phyloP scores from a whole-genome alignment of 306 rosid species.

The Purshia tridentata region DNA sequence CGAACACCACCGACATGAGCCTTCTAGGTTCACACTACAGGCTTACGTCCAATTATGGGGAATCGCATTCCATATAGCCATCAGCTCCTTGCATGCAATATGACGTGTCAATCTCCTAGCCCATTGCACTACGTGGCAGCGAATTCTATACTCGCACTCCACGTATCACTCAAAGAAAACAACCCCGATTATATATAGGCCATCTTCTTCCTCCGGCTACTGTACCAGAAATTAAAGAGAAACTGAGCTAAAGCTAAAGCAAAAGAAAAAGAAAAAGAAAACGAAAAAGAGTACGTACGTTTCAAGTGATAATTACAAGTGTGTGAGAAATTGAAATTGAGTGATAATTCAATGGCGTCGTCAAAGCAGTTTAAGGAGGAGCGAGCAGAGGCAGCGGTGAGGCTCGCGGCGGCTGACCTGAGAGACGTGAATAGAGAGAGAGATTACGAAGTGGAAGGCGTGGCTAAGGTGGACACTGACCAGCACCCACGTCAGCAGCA shows the following conservation, averaged over 20 bases:
- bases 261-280: background rate
- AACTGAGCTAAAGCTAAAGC: too few species aligned
- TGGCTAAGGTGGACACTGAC: background rate
- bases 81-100: constrained; percentile 10
- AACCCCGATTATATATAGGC: background rate
- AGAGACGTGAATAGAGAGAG: constrained; percentile 37
- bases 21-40: too few species aligned
- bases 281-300: background rate
- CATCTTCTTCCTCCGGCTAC: background rate
- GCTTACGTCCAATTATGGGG: too few species aligned
- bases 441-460: background rate
- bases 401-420: constrained; percentile 54
- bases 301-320: background rate
- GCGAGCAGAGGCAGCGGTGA: constrained; percentile 67
- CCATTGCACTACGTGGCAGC: background rate
- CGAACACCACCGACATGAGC: too few species aligned
- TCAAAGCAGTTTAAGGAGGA: constrained; percentile 46
- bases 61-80: background rate
- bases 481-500: constrained; percentile 6
- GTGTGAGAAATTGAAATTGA: background rate
- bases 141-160: background rate
- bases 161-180: constrained; percentile 7
- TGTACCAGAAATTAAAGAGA: background rate
- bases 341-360: constrained; percentile 50
- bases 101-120: constrained; percentile 3